phyloP scores from a whole-genome alignment of 169 alveolate species.

The Plasmodium adleri region DNA sequence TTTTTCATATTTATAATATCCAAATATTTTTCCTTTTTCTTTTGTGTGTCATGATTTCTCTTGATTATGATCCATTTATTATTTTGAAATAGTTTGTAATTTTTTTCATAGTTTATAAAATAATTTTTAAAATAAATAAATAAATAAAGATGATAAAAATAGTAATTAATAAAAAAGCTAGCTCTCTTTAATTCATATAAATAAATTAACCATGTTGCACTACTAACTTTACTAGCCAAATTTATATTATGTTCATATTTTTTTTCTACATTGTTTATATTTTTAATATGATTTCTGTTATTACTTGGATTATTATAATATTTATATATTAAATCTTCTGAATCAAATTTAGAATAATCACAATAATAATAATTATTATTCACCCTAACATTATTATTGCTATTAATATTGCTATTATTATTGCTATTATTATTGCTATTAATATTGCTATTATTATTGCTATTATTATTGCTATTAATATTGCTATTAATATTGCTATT shows the following conservation, averaged over 20 bases:
- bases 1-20: background rate
- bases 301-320: constrained; percentile 8
- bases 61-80: constrained; percentile 25
- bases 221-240: constrained; percentile 90
- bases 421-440: background rate
- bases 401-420: background rate
- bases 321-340: background rate
- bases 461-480: constrained; percentile 3
- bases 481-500: background rate
- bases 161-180: constrained; percentile 63
- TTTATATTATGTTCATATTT: constrained; percentile 79
- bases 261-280: constrained; percentile 65
- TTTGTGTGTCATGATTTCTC: background rate
- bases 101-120: constrained; percentile 12
- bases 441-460: background rate
- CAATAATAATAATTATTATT: background rate
- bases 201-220: constrained; percentile 93
- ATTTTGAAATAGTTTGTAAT: constrained; percentile 8
- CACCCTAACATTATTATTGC: background rate
- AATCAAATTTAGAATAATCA: no score
- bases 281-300: background rate
- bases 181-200: constrained; percentile 90
- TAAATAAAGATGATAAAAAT: constrained; percentile 42
- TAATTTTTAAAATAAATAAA: constrained; percentile 43
- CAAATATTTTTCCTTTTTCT: background rate